Base-by-base conservation (phyloP, 1,139 yeast species). In the Suhomyces kunorum region DNA sequence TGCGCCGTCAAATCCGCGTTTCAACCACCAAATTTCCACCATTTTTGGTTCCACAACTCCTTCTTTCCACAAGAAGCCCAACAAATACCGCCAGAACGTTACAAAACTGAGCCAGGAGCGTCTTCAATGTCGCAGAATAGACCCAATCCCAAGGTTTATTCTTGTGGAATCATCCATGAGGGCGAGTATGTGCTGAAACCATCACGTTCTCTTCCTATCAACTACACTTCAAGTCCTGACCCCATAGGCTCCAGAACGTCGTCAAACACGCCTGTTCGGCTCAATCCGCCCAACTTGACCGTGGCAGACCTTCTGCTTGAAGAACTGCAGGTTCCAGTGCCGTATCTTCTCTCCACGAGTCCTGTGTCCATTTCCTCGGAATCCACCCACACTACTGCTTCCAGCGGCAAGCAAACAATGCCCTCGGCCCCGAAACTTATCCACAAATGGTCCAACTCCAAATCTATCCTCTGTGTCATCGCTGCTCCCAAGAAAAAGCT, bases 391-490 rank as follows among this genome's bases (percentile, higher is more conserved):
- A 22, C 28, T 22, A 34, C 38, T 11, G 14, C n/a, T 3, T 27
- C 38, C 24, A 24, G 27, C 12, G 11, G 14, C 13, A 24, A 25
- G 5, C 9, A 11, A 15, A 6, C 16, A 4, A 19, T 24, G 5
- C 7, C 22, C n/a, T 13, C 26, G 9, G 19, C 36, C 6, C 50
- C 53, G 36, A 40, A 45, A 38, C 38, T 45, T 46, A 18, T 87
- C 4, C 97, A 89, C 58, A 73, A 78, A 53, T 90, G 98, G 98
- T 73, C 78, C 17, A 82, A 81, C 47, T 66, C 76, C 3, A 81
- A 79, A 50, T 83, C 95, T 1, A 83, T 90, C 18, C 74, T 92
- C n/a, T 83, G 95, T 36, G 79, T 87, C 19, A 80, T 85, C 6
- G 76, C 86, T 7, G 80, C 84, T 22, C 83, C 86, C 0, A 61